Percentiles rank a stretch among this genome's conserved stretches.
These are phyloP conservation scores for Scenedesmus sp. DNA, from an alignment of 163 green algal species.

Conservation along the genomic window DNA sequence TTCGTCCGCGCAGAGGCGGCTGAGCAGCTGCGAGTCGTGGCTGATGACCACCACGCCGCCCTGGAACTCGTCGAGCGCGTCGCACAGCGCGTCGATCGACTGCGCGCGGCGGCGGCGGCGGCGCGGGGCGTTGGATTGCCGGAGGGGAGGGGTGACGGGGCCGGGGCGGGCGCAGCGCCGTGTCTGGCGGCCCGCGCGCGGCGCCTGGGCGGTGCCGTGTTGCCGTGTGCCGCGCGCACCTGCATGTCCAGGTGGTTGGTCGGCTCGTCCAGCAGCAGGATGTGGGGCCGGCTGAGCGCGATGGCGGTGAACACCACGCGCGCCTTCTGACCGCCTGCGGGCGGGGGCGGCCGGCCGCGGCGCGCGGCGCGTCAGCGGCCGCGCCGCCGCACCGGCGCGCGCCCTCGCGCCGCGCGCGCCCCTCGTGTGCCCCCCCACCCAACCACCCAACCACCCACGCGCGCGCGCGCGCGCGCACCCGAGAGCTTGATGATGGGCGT, in stretches of 20 bases:
- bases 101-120: conserved; percentile 43
- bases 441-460: not conserved
- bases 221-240: conserved; percentile 14
- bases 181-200: no score
- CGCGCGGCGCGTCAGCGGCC: no score
- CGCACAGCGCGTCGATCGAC: conserved; percentile 97
- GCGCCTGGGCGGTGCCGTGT: not conserved
- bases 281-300: conserved; percentile 87
- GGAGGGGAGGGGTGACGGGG: no score
- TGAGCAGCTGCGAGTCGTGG: conserved; percentile 95
- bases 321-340: conserved; percentile 90
- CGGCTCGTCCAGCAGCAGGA: conserved; percentile 87
- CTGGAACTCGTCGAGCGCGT: conserved; percentile 89
- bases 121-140: no score
- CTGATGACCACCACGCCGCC: conserved; percentile 98
- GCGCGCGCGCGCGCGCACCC: conserved; percentile 42
- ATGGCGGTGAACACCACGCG: conserved; percentile 98
- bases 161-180: no score
- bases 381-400: no score
- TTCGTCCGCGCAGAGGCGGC: conserved; percentile 87
- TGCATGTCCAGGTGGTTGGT: conserved; percentile 99
- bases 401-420: no score
- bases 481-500: conserved; percentile 97
- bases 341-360: not conserved
- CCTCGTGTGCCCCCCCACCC: not conserved